Percentiles rank a stretch among this genome's conserved stretches.
phyloP scores from a whole-genome alignment of 2,329 filamentous ascomycete species.

The Helotiales sp. region DNA sequence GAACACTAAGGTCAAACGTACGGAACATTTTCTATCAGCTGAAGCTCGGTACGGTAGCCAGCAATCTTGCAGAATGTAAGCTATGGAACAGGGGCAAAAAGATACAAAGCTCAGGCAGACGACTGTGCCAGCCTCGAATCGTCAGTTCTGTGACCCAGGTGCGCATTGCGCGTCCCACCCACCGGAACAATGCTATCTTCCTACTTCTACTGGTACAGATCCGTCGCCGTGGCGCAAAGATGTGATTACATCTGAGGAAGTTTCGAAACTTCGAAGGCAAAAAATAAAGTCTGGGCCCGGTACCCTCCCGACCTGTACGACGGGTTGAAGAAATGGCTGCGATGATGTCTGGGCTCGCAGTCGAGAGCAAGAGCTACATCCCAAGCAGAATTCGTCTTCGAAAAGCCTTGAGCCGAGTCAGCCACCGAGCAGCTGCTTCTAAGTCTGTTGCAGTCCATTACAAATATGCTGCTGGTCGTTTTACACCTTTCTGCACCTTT shows the following conservation, averaged over 20 bases:
- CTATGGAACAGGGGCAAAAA: neutral
- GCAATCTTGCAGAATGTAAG: no score
- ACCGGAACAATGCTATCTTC: neutral
- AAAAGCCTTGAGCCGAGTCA: no score
- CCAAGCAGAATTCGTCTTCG: no score
- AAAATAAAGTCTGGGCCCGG: no score
- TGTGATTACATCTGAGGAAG: neutral
- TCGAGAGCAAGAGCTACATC: no score
- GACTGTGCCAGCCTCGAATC: neutral
- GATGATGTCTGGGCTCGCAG: no score
- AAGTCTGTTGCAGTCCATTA: no score
- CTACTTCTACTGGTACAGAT: neutral
- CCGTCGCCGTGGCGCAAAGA: neutral
- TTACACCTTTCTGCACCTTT: neutral
- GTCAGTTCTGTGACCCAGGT: neutral
- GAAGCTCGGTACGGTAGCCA: no score
- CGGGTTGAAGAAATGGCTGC: no score
- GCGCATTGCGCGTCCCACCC: neutral
- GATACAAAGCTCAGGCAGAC: neutral
- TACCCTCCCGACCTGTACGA: no score
- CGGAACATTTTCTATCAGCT: neutral
- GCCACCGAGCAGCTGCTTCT: no score
- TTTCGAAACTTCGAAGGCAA: neutral
- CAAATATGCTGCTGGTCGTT: neutral
- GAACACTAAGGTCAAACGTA: neutral